These are phyloP conservation scores for Phialocephala subalpina DNA, from an alignment of 2,329 filamentous ascomycete species.

Conservation along the genomic window DNA sequence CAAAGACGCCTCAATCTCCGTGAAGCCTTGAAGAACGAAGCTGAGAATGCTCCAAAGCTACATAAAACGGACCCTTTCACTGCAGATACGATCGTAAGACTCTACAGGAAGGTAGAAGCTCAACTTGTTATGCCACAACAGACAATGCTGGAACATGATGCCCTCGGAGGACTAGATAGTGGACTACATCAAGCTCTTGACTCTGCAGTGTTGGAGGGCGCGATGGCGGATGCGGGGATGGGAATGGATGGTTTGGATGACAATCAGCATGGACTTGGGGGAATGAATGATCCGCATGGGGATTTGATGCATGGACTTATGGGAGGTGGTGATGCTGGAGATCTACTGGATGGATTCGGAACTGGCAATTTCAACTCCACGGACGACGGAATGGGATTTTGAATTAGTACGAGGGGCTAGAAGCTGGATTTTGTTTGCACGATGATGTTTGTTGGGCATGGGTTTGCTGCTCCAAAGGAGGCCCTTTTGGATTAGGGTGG, in stretches of 20 bases:
- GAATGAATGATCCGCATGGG: conserved; percentile 18
- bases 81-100: conserved; percentile 41
- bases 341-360: conserved; percentile 29
- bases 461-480: no score
- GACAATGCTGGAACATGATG: conserved; percentile 24
- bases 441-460: no score
- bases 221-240: conserved; percentile 17
- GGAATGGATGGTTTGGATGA: conserved; percentile 19
- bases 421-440: not conserved
- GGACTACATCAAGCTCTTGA: conserved; percentile 18
- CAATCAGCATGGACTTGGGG: conserved; percentile 8
- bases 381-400: conserved; percentile 37
- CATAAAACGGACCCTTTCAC: conserved; percentile 38
- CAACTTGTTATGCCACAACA: conserved; percentile 34
- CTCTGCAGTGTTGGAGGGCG: conserved; percentile 24
- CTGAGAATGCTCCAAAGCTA: conserved; percentile 38
- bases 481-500: no score
- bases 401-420: not conserved
- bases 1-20: conserved; percentile 42
- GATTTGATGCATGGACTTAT: conserved; percentile 37
- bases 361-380: conserved; percentile 13
- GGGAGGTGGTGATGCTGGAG: conserved; percentile 21
- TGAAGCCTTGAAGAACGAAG: conserved; percentile 42
- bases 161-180: conserved; percentile 25
- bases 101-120: conserved; percentile 44